Percentiles rank a stretch among this genome's conserved stretches.
These are phyloP conservation scores for Albatrellus ellisii DNA, from an alignment of 768 basidiomycete genomes.

Conservation along the genomic window DNA sequence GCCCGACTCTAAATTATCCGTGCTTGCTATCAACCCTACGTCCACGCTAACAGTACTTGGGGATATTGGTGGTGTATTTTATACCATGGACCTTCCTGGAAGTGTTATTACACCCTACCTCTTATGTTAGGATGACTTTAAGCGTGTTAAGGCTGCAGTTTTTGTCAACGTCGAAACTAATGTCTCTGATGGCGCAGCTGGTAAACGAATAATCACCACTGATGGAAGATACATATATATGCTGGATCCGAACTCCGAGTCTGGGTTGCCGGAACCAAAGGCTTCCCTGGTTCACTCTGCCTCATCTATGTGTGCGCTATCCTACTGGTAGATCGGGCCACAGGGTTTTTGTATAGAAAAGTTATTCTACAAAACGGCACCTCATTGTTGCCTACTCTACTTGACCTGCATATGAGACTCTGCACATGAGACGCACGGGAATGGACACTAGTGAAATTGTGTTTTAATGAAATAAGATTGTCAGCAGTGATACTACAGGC, in stretches of 20 bases:
- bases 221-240: conserved; percentile 87
- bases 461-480: conserved; percentile 52
- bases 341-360: conserved; percentile 90
- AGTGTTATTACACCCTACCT: conserved; percentile 75
- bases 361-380: conserved; percentile 61
- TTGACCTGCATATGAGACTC: conserved; percentile 74
- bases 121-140: conserved; percentile 72
- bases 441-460: conserved; percentile 64
- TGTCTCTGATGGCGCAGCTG: no score
- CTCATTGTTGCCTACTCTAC: conserved; percentile 79
- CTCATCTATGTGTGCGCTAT: background rate
- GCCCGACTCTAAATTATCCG: conserved; percentile 76
- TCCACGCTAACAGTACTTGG: conserved; percentile 90
- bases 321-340: conserved; percentile 1
- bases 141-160: conserved; percentile 77
- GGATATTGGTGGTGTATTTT: conserved; percentile 71
- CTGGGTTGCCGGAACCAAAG: conserved; percentile 65
- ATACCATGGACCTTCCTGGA: conserved; percentile 74
- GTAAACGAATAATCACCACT: conserved; percentile 55
- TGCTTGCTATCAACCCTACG: conserved; percentile 74
- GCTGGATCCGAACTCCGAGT: conserved; percentile 87
- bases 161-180: conserved; percentile 80
- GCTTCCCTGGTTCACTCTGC: conserved; percentile 66
- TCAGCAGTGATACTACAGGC: conserved; percentile 89
- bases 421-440: conserved; percentile 90